phyloP scores from a whole-genome alignment of 495 filamentous ascomycete species.

The Podospora anserina region DNA sequence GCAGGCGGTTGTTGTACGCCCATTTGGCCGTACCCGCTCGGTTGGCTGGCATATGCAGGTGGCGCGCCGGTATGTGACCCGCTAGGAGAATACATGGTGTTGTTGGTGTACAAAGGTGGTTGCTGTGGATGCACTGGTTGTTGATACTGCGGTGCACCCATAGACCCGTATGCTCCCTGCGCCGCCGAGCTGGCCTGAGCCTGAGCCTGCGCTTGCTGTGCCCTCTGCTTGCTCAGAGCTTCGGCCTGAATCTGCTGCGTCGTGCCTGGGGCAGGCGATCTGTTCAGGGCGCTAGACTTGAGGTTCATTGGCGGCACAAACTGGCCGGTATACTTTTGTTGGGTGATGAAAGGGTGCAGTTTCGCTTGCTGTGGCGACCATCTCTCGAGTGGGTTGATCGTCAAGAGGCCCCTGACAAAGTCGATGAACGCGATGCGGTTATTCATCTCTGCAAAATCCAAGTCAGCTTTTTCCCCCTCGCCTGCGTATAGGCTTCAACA shows the following conservation, averaged over 20 bases:
- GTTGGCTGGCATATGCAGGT: constrained; percentile 78
- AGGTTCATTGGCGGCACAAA: constrained; percentile 98
- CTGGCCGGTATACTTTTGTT: constrained; percentile 91
- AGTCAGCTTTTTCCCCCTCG: constrained; percentile 7
- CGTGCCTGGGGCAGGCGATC: constrained; percentile 91
- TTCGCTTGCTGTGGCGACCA: constrained; percentile 99
- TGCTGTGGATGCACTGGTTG: constrained; percentile 42
- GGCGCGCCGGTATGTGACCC: constrained; percentile 64
- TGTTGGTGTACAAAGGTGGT: constrained; percentile 66
- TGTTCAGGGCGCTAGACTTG: constrained; percentile 74
- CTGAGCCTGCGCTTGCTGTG: constrained; percentile 64
- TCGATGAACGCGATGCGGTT: constrained; percentile 99
- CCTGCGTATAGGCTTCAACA: constrained; percentile 20
- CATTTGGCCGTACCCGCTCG: constrained; percentile 71
- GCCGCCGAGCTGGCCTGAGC: constrained; percentile 55
- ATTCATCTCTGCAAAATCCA: constrained; percentile 72
- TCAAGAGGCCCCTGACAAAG: constrained; percentile 92
- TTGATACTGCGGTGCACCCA: constrained; percentile 39
- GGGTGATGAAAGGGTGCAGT: constrained; percentile 97
- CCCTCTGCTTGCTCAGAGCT: constrained; percentile 83
- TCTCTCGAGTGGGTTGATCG: constrained; percentile 92
- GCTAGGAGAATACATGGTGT: constrained; percentile 69
- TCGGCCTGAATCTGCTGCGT: constrained; percentile 96
- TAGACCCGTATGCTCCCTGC: constrained; percentile 47
- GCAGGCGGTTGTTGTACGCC: constrained; percentile 62